Percentiles rank a stretch among this genome's conserved stretches.
phyloP scores from a whole-genome alignment of 768 basidiomycete genomes.

The Panaeolus cyanescens region DNA sequence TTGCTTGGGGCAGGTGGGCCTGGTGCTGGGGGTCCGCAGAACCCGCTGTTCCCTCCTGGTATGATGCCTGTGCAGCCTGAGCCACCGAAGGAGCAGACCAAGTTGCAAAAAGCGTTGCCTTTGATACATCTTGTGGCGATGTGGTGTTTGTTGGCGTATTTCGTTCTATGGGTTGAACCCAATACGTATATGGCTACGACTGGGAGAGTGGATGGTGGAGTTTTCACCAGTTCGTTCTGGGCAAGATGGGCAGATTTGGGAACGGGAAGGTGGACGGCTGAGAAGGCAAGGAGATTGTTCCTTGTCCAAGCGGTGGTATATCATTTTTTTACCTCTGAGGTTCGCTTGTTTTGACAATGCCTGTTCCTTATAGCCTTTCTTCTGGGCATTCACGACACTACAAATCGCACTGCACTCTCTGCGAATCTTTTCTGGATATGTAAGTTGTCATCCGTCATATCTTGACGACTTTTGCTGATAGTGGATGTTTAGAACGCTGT shows the following conservation, averaged over 20 bases:
- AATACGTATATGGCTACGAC: conserved; percentile 41
- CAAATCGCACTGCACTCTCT: conserved; percentile 72
- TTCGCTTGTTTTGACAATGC: conserved; percentile 1
- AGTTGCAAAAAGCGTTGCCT: conserved; percentile 62
- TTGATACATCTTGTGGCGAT: conserved; percentile 64
- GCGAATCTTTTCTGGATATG: conserved; percentile 70
- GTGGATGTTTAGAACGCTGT: conserved; percentile 48
- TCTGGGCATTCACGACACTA: conserved; percentile 79
- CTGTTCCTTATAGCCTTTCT: conserved; percentile 59
- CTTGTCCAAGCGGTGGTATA: conserved; percentile 62
- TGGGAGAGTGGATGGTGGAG: conserved; percentile 30
- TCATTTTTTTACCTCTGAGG: conserved; percentile 9
- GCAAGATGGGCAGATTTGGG: conserved; percentile 63
- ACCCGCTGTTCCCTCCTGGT: conserved; percentile 22
- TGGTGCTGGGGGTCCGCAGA: conserved; percentile 17
- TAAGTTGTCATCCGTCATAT: conserved; percentile 34
- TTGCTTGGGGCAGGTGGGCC: conserved; percentile 34
- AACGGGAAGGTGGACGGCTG: conserved; percentile 31
- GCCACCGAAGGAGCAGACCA: conserved; percentile 38
- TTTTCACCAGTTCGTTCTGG: conserved; percentile 39
- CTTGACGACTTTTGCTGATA: not conserved
- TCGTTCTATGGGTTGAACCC: conserved; percentile 69
- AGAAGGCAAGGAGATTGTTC: conserved; percentile 28
- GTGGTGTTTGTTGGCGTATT: conserved; percentile 68
- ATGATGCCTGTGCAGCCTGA: conserved; percentile 16